Conservation (phyloP, 2,329 filamentous ascomycete genomes). For the Fusarium paranaense region DNA sequence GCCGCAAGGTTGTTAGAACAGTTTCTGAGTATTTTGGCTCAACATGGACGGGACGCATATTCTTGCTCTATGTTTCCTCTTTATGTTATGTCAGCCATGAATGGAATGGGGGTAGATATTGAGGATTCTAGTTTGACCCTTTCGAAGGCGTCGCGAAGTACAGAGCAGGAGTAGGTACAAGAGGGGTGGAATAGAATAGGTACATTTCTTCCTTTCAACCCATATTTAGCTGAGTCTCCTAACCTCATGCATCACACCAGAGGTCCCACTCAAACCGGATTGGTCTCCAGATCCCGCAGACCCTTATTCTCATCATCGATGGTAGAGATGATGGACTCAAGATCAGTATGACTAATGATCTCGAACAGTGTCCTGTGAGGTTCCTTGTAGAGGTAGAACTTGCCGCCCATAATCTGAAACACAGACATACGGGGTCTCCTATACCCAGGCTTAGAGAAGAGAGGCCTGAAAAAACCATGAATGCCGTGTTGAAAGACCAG, state of each 20-base stretch:
- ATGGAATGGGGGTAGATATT: neutral
- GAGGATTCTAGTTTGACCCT: neutral
- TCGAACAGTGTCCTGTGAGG: neutral
- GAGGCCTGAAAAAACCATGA: neutral
- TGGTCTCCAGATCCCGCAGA: neutral
- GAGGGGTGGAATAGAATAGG: neutral
- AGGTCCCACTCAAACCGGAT: neutral
- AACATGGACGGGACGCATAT: neutral
- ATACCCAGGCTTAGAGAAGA: neutral
- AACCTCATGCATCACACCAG: too few species aligned
- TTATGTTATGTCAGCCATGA: neutral
- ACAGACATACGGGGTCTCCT: neutral
- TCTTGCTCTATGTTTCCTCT: neutral
- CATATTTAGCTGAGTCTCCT: neutral
- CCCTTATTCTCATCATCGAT: neutral
- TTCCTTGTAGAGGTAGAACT: neutral
- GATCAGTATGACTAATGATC: neutral
- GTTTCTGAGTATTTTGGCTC: neutral
- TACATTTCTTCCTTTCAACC: neutral
- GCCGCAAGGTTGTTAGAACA: conserved; percentile 9
- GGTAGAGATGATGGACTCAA: neutral
- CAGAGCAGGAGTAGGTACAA: neutral
- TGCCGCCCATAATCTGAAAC: neutral
- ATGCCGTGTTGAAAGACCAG: neutral
- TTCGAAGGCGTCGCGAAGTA: neutral